Evolutionary conservation across 495 filamentous ascomycete genomes (phyloP), one percentile per base, ranked within the genome.

Genomic region (Neurospora terricola): DNA sequence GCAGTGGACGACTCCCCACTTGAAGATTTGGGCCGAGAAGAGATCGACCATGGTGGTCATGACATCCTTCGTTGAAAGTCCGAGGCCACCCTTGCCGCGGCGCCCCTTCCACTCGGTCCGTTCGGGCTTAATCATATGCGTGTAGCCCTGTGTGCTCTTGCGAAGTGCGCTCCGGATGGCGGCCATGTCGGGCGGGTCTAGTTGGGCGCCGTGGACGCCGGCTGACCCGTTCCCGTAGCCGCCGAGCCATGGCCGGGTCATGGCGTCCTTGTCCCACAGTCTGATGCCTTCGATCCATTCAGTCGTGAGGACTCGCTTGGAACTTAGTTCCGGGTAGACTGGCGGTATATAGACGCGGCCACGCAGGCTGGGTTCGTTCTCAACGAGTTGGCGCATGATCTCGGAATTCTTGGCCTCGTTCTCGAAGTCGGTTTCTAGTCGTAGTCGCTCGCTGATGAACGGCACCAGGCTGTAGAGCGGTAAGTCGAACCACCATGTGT

Each of bases 211-310:
- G 23, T 90, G 88, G 27, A 90, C 91, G 10, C 94, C 94, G 23
- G 93, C 91, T 71, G 91, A 94, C 3, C 91, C 93, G 73, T 88
- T 80, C 14, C 90, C 87, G 84, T 89, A 88, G 27, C 93, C 92
- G 30, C 94, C 94, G 39, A 88, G 79, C 94, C 96, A 98, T 3
- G 87, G 83, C 10, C 84, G 83, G 0, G 87, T 91, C 74, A 97
- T 89, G 23, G 90, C 84, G 3, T 91, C 88, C 76, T 94, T 97
- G 74, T 98, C 94, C 91, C 94, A 97, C 9, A 99, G 85, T 23
- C 94, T 87, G 3, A 97, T 88, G 21, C 95, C 95, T 80, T 99
- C 96, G 70, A 99, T 93, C 96, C 96, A 99, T 78, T 99, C 95
- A 2, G 96, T 93, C 3, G 96, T 97, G 85, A 99, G 91, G 23